Conservation (phyloP, 495 filamentous ascomycete genomes). For the Parmelia sp. region DNA sequence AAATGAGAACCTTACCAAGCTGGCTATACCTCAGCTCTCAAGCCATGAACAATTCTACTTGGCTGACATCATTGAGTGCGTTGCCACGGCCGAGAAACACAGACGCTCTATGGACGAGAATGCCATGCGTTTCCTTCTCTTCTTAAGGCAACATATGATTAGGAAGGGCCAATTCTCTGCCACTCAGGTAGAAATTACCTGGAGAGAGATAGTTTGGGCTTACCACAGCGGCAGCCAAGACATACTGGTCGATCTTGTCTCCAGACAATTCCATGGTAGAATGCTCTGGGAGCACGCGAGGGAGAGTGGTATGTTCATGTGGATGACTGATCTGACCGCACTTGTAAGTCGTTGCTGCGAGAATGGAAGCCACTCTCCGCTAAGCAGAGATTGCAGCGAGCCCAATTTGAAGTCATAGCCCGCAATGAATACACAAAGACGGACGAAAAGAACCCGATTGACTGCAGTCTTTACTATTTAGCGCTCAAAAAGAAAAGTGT, state of each 20-base stretch:
- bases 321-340: slow-evolving; percentile 70
- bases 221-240: slow-evolving; percentile 90
- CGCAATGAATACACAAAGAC: slow-evolving; percentile 88
- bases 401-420: slow-evolving; percentile 82
- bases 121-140: slow-evolving; percentile 81
- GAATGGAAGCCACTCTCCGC: not conserved
- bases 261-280: slow-evolving; percentile 65
- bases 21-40: slow-evolving; percentile 75
- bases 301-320: slow-evolving; percentile 91
- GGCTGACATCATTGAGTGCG: slow-evolving; percentile 80
- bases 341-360: slow-evolving; percentile 50
- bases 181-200: slow-evolving; percentile 66
- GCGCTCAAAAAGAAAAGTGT: slow-evolving; percentile 88
- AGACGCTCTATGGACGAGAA: slow-evolving; percentile 88
- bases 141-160: slow-evolving; percentile 79
- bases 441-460: slow-evolving; percentile 84
- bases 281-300: slow-evolving; percentile 79
- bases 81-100: slow-evolving; percentile 81
- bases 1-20: slow-evolving; percentile 67
- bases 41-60: slow-evolving; percentile 85
- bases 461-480: slow-evolving; percentile 88
- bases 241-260: slow-evolving; percentile 84
- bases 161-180: slow-evolving; percentile 54
- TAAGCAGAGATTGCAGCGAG: slow-evolving; percentile 45
- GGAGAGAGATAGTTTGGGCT: slow-evolving; percentile 93